A percentile compares a stretch with the other conserved stretches of the same genome.
Conservation (phyloP, 768 basidiomycete species). For the Antrodiella citrinella region DNA sequence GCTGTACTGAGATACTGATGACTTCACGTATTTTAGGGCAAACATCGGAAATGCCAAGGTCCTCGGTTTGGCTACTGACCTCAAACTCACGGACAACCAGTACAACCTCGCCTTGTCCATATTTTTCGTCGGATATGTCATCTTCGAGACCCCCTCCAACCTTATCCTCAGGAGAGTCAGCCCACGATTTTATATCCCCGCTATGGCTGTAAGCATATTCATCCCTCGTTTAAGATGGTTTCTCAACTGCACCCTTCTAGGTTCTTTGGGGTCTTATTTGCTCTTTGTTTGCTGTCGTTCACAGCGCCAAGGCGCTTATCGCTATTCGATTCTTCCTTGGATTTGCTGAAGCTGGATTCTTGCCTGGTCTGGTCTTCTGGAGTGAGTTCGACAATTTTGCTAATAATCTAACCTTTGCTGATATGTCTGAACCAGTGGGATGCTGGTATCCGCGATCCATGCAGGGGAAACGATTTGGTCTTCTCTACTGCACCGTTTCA, state of each 20-base stretch:
- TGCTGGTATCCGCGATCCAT: slow-evolving; percentile 32
- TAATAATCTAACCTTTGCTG: background rate
- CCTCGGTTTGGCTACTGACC: slow-evolving; percentile 17
- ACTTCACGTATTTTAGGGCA: slow-evolving; percentile 11
- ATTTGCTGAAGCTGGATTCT: slow-evolving; percentile 30
- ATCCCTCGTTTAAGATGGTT: slow-evolving; percentile 17
- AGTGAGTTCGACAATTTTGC: slow-evolving; percentile 7
- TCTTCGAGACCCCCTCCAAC: slow-evolving; percentile 35
- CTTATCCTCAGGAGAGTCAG: slow-evolving; percentile 26
- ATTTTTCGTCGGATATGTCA: slow-evolving; percentile 33
- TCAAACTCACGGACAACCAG: slow-evolving; percentile 21
- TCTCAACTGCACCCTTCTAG: slow-evolving; percentile 20
- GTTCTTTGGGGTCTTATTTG: slow-evolving; percentile 26
- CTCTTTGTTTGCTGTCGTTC: slow-evolving; percentile 19
- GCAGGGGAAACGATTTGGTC: slow-evolving; percentile 15
- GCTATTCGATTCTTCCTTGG: slow-evolving; percentile 33
- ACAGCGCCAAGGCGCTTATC: slow-evolving; percentile 24
- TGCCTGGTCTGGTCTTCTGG: slow-evolving; percentile 32
- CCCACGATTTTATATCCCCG: slow-evolving; percentile 30
- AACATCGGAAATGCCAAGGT: slow-evolving; percentile 27
- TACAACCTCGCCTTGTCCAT: slow-evolving; percentile 35
- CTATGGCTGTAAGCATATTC: slow-evolving; percentile 25
- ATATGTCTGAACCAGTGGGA: slow-evolving; percentile 19
- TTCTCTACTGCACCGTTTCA: slow-evolving; percentile 23
- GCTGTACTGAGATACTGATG: background rate